phyloP scores from a whole-genome alignment of 441 rosid genomes.

The Adansonia madagascariensis region DNA sequence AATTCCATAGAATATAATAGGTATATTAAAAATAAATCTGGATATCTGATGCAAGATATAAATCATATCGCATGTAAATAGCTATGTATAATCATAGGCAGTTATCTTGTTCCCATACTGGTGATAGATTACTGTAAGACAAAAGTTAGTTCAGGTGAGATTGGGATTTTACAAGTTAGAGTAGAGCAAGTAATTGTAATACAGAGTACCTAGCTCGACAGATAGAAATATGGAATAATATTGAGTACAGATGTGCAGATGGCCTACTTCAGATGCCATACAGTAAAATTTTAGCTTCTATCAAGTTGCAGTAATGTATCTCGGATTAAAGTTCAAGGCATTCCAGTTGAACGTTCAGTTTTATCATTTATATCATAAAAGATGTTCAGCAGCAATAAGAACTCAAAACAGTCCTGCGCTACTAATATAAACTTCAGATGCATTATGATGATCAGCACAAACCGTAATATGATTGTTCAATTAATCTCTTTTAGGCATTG shows the following conservation, averaged over 20 bases:
- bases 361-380: background rate
- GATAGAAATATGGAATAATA: background rate
- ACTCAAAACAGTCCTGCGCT: background rate
- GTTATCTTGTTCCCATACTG: background rate
- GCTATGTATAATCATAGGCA: background rate
- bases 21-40: conserved; percentile 8
- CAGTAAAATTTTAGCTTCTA: conserved; percentile 4
- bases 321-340: background rate
- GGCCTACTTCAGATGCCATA: background rate
- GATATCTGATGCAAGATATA: conserved; percentile 4
- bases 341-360: background rate
- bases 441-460: background rate
- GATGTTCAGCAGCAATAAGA: background rate
- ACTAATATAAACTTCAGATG: conserved; percentile 5
- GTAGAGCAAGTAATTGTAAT: conserved; percentile 11
- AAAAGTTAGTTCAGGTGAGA: background rate
- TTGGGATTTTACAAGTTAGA: background rate
- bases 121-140: background rate
- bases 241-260: background rate
- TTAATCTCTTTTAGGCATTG: conserved; percentile 16
- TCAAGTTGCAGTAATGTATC: conserved; percentile 4
- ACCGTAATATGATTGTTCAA: background rate
- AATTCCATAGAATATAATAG: background rate
- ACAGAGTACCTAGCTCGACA: background rate
- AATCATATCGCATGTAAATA: background rate